These are phyloP conservation scores for Fusarium veterinarium DNA, from an alignment of 2,329 filamentous ascomycete genomes.

Conservation along the genomic window DNA sequence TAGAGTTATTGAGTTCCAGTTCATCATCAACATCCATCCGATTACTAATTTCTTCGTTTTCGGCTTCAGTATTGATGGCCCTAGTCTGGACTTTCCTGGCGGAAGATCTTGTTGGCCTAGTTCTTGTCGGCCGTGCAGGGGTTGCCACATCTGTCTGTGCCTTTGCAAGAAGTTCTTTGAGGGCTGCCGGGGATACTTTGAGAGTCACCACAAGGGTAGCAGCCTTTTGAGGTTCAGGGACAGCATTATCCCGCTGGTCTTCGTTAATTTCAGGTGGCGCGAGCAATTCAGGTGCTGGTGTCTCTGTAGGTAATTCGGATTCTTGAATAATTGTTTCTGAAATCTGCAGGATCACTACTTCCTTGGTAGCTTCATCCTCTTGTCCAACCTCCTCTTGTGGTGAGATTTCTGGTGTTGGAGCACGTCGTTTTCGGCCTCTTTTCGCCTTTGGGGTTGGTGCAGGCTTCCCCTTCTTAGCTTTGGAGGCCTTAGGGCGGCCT, in stretches of 20 bases:
- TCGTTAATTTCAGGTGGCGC: neutral
- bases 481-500: conserved; percentile 42
- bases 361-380: neutral
- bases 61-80: neutral
- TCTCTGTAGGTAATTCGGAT: neutral
- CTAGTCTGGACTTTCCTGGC: conserved; percentile 8
- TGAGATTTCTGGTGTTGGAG: neutral
- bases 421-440: conserved; percentile 2
- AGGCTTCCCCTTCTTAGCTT: conserved; percentile 21
- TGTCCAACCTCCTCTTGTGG: neutral
- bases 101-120: conserved; percentile 24
- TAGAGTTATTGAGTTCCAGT: neutral
- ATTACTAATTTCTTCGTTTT: neutral
- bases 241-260: neutral
- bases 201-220: conserved; percentile 18
- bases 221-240: neutral
- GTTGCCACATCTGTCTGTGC: neutral
- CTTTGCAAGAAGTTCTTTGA: neutral
- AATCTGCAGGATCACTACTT: neutral
- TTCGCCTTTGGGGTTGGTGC: conserved; percentile 7
- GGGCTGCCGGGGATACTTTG: conserved; percentile 16
- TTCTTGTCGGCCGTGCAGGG: conserved; percentile 15
- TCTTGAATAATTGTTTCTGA: neutral
- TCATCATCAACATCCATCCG: neutral
- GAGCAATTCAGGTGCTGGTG: neutral